phyloP scores from a whole-genome alignment of 805 yeast species.

The Sugiyamaella valdiviana region DNA sequence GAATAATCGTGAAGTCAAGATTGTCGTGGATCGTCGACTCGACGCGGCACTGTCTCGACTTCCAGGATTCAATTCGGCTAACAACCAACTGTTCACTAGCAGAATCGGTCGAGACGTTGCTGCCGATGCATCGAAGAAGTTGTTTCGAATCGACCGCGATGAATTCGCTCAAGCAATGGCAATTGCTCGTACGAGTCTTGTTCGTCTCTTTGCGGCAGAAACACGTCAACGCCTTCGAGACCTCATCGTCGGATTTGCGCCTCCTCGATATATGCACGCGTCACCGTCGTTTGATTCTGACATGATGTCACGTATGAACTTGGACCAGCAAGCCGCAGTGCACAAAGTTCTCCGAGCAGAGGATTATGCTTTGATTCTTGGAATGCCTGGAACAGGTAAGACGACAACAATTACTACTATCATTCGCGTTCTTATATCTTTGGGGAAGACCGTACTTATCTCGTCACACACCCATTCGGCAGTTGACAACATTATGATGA shows the following conservation, averaged over 20 bases:
- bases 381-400: constrained; percentile 99
- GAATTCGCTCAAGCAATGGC: constrained; percentile 70
- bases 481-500: constrained; percentile 83
- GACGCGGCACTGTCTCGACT: constrained; percentile 37
- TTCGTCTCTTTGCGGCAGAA: constrained; percentile 55
- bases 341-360: constrained; percentile 54
- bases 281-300: constrained; percentile 9
- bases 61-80: constrained; percentile 38
- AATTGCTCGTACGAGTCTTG: constrained; percentile 66
- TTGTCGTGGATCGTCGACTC: constrained; percentile 52
- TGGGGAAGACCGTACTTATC: constrained; percentile 62
- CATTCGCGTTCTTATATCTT: constrained; percentile 52
- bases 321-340: constrained; percentile 67
- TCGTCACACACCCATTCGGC: constrained; percentile 94
- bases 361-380: constrained; percentile 77
- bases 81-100: constrained; percentile 48
- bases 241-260: constrained; percentile 47
- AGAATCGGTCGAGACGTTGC: constrained; percentile 24
- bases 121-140: constrained; percentile 20
- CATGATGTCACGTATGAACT: constrained; percentile 42
- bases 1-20: constrained; percentile 37
- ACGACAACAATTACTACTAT: constrained; percentile 82
- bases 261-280: constrained; percentile 38
- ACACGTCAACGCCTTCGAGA: constrained; percentile 40
- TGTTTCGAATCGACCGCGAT: constrained; percentile 73